Evolutionary conservation across 2,329 filamentous ascomycete species (phyloP).

Genomic region (Phaeosphaeriaceae sp.): DNA sequence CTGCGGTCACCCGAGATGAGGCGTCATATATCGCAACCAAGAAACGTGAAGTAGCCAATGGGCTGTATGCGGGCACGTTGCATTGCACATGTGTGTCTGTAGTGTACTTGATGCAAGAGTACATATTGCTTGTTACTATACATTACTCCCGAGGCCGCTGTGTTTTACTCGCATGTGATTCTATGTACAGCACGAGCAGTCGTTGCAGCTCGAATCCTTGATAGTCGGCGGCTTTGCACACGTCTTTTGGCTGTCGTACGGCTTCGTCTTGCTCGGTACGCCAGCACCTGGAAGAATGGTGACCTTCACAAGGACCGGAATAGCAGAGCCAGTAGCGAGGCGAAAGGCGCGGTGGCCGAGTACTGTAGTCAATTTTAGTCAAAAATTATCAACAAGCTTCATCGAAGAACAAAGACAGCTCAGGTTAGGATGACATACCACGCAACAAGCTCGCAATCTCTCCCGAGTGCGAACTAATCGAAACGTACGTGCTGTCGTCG

Average conservation of each 20-base stretch:
- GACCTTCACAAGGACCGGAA: slow-evolving; percentile 71
- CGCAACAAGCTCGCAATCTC: slow-evolving; percentile 63
- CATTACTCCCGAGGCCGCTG: background rate
- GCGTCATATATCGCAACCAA: slow-evolving; percentile 1
- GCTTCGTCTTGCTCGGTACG: slow-evolving; percentile 39
- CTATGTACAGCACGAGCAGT: slow-evolving; percentile 44
- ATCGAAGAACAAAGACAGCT: too few species aligned
- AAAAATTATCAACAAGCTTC: too few species aligned
- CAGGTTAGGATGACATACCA: slow-evolving; percentile 29
- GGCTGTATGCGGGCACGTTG: background rate
- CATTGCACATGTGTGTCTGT: background rate
- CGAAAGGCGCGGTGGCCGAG: slow-evolving; percentile 68
- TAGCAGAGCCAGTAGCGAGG: slow-evolving; percentile 70
- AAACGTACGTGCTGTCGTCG: slow-evolving; percentile 58
- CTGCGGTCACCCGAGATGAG: slow-evolving; percentile 4
- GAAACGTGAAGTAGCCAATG: background rate
- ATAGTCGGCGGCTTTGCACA: slow-evolving; percentile 40
- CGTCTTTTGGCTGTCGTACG: slow-evolving; percentile 33
- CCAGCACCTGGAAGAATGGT: slow-evolving; percentile 50
- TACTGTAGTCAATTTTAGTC: slow-evolving; percentile 41
- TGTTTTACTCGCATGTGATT: background rate
- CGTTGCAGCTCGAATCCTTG: slow-evolving; percentile 40
- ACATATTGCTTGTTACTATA: background rate
- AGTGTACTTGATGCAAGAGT: background rate
- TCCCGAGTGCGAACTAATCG: slow-evolving; percentile 66